Percentiles rank a stretch among this genome's conserved stretches.
Conservation (phyloP, 1,139 yeast genomes). For the Yamadazyma epiphylla region DNA sequence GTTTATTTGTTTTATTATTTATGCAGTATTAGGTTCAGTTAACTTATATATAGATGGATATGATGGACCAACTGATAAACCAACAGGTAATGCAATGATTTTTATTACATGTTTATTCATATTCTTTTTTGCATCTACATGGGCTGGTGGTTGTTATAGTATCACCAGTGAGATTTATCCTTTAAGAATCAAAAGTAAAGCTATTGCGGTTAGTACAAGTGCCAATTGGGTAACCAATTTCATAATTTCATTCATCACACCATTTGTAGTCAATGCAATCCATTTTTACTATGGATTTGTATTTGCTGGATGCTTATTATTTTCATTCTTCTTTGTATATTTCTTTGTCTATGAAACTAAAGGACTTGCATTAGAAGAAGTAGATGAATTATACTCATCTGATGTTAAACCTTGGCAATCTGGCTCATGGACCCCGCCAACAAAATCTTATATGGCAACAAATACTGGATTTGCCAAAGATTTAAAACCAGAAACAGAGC, state of each 20-base stretch:
- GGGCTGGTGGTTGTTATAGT: constrained; percentile 83
- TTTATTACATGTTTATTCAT: constrained; percentile 74
- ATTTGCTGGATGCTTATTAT: constrained; percentile 63
- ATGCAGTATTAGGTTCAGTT: constrained; percentile 57
- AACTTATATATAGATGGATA: constrained; percentile 51
- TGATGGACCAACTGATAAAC: constrained; percentile 22
- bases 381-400: constrained; percentile 57
- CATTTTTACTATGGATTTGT: constrained; percentile 64
- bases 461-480: constrained; percentile 26
- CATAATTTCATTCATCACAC: constrained; percentile 69
- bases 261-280: constrained; percentile 53
- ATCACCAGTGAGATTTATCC: constrained; percentile 78
- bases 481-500: constrained; percentile 23
- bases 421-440: constrained; percentile 39
- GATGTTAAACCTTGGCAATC: constrained; percentile 47
- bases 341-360: constrained; percentile 63
- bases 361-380: constrained; percentile 64
- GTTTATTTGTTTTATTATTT: constrained; percentile 55
- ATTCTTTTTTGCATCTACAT: constrained; percentile 76
- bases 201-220: constrained; percentile 71
- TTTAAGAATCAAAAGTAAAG: constrained; percentile 72
- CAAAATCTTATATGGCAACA: constrained; percentile 26
- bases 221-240: constrained; percentile 82
- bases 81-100: constrained; percentile 71
- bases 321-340: constrained; percentile 53